Evolutionary conservation across 2,329 filamentous ascomycete species (phyloP), one percentile per base, ranked within the genome.

Genomic region (Trichoderma sp.): DNA sequence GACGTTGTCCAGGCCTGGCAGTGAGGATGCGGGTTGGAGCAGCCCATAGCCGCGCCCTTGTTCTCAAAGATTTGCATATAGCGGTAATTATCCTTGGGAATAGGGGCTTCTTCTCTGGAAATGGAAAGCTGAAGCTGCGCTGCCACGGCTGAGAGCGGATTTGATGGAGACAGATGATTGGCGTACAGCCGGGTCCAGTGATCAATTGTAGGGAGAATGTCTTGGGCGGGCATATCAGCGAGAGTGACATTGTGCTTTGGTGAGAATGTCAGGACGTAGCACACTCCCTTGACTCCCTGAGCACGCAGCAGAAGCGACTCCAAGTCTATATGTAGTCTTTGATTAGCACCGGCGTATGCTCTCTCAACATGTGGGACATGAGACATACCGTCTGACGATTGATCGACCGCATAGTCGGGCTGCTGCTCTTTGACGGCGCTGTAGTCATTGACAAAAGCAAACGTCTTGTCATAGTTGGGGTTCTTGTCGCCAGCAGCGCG

Each of bases 21-120:
- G 80, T 99, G 95, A 0, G 95, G 95, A 78, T 99, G 95, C 1
- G 95, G 95, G 78, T 99, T 99, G 1, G 94, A 98, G 83, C 95
- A 99, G 61, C 95, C 95, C 95, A 99, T 99, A 12, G 94, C 93
- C 1, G 92, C 89, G 61, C 95, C 95, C 81, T 99, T 99, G 84
- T 99, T 99, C 82, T 99, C 95, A 71, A 99, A 99, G 71, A 99
- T 98, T 78, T 99, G 95, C 94, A 99, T 97, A 81, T 97, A 98
- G 64, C 91, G 88, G 74, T 97, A 93, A 79, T 97, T 92, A 64
- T 91, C 86, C 61, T 85, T 88, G 5, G 93, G 90, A 1, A 73
- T 53, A 6, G 79, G 79, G 10, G 77, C 76, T 13, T 75, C 75
- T 6, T 80, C 77, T 19, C 71, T 77, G 35, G 74, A 57, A 76